Evolutionary conservation across 306 rosid genomes (phyloP).

Genomic region (Parietaria judaica): DNA sequence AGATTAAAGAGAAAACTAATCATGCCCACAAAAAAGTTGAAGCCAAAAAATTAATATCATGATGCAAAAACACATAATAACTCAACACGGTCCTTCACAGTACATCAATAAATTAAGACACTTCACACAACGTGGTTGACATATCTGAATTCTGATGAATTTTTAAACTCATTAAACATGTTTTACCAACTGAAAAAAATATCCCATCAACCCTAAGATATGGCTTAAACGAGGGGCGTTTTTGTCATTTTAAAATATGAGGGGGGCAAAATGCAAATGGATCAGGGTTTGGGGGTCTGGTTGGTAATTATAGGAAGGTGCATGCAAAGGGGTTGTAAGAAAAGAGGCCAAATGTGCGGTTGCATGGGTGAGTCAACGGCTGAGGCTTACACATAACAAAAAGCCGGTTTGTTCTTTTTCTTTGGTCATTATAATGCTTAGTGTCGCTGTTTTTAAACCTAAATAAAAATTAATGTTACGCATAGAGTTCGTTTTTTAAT

Average conservation of each 20-base stretch:
- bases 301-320: background rate
- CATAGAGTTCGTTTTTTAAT: too few species aligned
- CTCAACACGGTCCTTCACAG: background rate
- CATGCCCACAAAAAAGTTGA: too few species aligned
- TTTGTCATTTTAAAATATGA: background rate
- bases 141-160: background rate
- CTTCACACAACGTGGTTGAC: background rate
- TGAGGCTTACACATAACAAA: constrained; percentile 17
- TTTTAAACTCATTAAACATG: background rate
- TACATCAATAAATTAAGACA: background rate
- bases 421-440: background rate
- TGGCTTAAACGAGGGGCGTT: background rate
- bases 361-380: constrained; percentile 23
- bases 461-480: too few species aligned
- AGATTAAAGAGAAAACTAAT: too few species aligned
- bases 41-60: too few species aligned
- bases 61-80: too few species aligned
- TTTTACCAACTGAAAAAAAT: background rate
- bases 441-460: background rate
- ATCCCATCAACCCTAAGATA: background rate
- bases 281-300: too few species aligned
- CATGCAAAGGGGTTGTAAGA: background rate
- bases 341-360: constrained; percentile 34
- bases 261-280: too few species aligned
- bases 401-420: too few species aligned